Evolutionary conservation across 331 rosid species (phyloP).

Genomic region (Spiraea crenata): DNA sequence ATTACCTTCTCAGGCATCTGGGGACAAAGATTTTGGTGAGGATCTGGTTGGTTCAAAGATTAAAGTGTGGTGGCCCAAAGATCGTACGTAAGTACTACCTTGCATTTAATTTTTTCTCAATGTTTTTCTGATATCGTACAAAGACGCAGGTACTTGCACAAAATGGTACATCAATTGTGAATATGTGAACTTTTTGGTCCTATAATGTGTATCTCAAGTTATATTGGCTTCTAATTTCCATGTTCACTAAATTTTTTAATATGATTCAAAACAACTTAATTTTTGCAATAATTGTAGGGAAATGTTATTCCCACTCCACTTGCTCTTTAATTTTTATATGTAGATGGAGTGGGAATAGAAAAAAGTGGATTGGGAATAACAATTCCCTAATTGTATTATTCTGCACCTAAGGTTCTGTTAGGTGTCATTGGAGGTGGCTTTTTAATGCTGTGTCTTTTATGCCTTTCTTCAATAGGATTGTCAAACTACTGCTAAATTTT

Average conservation of each 20-base stretch:
- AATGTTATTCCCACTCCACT: no score
- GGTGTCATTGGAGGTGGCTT: neutral
- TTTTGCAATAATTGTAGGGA: no score
- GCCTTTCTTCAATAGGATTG: neutral
- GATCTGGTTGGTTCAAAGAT: conserved; percentile 57
- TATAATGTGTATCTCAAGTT: neutral
- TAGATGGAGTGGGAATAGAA: no score
- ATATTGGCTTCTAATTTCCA: neutral
- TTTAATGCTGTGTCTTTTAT: neutral
- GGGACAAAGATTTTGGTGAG: conserved; percentile 45
- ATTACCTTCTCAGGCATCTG: conserved; percentile 46
- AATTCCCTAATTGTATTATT: no score
- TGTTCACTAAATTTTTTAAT: neutral
- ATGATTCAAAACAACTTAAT: neutral
- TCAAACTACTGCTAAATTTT: neutral
- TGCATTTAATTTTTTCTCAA: neutral
- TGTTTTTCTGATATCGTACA: neutral
- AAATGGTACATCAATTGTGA: neutral
- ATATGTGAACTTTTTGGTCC: neutral
- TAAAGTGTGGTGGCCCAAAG: conserved; percentile 90
- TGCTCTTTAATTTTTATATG: no score
- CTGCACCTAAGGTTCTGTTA: neutral
- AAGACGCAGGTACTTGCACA: neutral
- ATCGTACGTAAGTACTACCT: conserved; percentile 56
- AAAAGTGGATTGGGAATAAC: no score